These are phyloP conservation scores for Senna tora DNA, from an alignment of 306 rosid genomes.

Conservation along the genomic window DNA sequence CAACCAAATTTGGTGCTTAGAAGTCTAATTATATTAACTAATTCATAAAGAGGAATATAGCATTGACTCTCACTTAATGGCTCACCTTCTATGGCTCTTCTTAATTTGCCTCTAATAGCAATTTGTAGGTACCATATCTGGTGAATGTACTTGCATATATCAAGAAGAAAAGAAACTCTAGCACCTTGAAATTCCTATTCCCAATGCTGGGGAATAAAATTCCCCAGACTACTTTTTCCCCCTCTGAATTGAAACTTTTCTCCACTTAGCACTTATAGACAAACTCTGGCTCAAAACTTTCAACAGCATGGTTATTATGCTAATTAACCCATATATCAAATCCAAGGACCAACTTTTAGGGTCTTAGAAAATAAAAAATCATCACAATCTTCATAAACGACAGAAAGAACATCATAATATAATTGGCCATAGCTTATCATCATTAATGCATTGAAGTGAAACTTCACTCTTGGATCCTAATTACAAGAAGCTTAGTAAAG, in stretches of 20 bases:
- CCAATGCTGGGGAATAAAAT: slow-evolving; percentile 15
- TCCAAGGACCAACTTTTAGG: neutral
- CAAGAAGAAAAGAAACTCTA: neutral
- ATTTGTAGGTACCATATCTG: slow-evolving; percentile 19
- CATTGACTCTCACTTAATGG: slow-evolving; percentile 37
- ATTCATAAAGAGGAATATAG: slow-evolving; percentile 26
- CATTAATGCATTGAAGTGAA: slow-evolving; percentile 22
- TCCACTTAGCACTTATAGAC: neutral
- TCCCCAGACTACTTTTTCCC: neutral
- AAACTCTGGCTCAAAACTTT: neutral
- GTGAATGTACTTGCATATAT: neutral
- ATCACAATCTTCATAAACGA: neutral
- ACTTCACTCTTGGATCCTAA: slow-evolving; percentile 10
- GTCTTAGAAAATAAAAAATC: neutral
- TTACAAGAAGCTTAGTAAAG: slow-evolving; percentile 5
- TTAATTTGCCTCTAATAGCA: slow-evolving; percentile 20
- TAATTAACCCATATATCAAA: neutral
- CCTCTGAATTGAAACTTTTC: neutral
- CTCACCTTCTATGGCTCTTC: slow-evolving; percentile 44
- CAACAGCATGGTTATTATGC: neutral
- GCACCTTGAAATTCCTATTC: slow-evolving; percentile 17
- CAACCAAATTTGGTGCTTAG: slow-evolving; percentile 27
- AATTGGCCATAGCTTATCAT: slow-evolving; percentile 1
- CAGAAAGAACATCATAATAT: slow-evolving; percentile 9
- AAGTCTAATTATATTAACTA: slow-evolving; percentile 32